These are phyloP conservation scores for Metroxylon sagu DNA, from an alignment of 176 grass and related monocot genomes.

Conservation along the genomic window DNA sequence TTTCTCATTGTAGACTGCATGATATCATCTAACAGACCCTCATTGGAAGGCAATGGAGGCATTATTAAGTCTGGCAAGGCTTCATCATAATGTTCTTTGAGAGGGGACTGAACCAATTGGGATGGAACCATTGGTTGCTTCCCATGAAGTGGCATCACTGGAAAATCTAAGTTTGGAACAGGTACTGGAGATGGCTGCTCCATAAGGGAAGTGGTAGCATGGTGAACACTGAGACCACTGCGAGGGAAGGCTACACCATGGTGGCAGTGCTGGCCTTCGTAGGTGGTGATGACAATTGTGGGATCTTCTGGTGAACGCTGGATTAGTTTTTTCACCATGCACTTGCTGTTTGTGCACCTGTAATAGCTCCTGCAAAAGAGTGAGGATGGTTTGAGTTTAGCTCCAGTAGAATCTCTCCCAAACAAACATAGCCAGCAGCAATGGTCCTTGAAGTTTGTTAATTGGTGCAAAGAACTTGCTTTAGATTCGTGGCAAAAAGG, in stretches of 20 bases:
- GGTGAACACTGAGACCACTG: constrained; percentile 18
- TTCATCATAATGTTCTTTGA: constrained; percentile 1
- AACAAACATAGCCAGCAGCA: too few species aligned
- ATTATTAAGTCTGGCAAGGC: neutral
- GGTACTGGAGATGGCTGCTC: constrained; percentile 33
- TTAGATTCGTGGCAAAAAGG: too few species aligned
- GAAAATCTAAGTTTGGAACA: neutral
- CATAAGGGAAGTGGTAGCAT: constrained; percentile 15
- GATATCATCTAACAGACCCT: constrained; percentile 68
- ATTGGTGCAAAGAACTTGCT: too few species aligned
- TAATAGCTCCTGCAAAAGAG: constrained; percentile 69
- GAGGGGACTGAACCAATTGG: neutral
- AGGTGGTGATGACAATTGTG: constrained; percentile 76
- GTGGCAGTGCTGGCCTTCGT: constrained; percentile 91
- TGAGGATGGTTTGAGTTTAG: too few species aligned
- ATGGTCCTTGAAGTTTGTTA: too few species aligned
- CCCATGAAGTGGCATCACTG: constrained; percentile 10
- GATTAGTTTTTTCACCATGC: constrained; percentile 88
- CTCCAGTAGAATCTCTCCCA: too few species aligned
- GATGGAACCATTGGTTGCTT: constrained; percentile 9
- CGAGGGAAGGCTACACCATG: neutral
- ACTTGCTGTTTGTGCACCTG: constrained; percentile 71
- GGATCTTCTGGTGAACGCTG: constrained; percentile 68
- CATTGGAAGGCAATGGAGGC: constrained; percentile 18
- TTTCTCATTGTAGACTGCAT: constrained; percentile 60